Base-by-base conservation (phyloP, 305 asterid genomes). In the Euphrasia arctica region DNA sequence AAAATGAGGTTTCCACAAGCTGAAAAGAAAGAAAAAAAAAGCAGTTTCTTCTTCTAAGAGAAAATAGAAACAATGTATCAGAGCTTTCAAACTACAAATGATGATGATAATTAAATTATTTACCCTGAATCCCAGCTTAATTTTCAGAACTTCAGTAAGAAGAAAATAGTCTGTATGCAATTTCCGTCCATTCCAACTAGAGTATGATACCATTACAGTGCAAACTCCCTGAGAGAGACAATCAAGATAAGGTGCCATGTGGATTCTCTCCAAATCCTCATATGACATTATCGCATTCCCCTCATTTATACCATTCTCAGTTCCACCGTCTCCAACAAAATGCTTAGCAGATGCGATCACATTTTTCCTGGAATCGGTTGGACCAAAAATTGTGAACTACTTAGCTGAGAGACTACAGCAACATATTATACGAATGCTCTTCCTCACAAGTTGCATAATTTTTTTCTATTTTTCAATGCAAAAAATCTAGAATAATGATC, bases 91-190 rank as follows among this genome's bases (percentile, higher is more conserved):
- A n/a, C n/a, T n/a, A n/a, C 59, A 64, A 51, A 60, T 42, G 58
- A 62, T 43, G 25, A 63, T 42, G 62, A 58, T 50, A 47, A 34
- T 51, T 63, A 54, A 72, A 64, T 48, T 25, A 41, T 56, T 62
- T 82, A 90, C 97, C 96, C 73, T 88, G 79, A 91, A 91, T 50
- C 96, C 96, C 51, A 91, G 90, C 83, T 88, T 91, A 18, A 80
- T 82, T 78, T 91, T 91, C 80, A 91, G 73, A 66, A 91, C 79
- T 62, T 88, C 78, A 6, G 98, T 91, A 11, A 91, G 85, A 73
- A 91, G 96, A 75, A 68, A 79, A 48, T 75, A 77, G 69, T 88
- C 65, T 18, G 90, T 52, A 49, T 91, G 98, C 77, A 86, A 79
- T 71, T 60, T 84, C 7, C 54, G 71, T 43, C 85, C 97, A 3